Percentiles rank a stretch among this genome's conserved stretches.
Conservation (phyloP, 306 rosid genomes). For the cucumber (Cucumis sativus) region Cucumber_9930_V3 NC_026656.2:19000501-19001000, state of each 20-base stretch:
- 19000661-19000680: neutral
- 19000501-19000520: neutral
- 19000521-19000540: neutral
- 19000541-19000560: neutral
- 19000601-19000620: neutral
- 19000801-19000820: neutral
- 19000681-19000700: neutral
- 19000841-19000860: neutral
- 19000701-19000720: conserved; percentile 7
- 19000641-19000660: neutral
- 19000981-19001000: neutral
- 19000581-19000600: neutral
- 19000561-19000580: neutral
- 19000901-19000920: conserved; percentile 76
- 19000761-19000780: neutral
- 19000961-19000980: neutral
- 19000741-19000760: neutral
- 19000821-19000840: neutral
- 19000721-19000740: neutral
- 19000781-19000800: neutral
- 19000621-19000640: neutral
- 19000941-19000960: conserved; percentile 4
- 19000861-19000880: conserved; percentile 70
- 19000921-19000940: conserved; percentile 65
- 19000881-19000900: conserved; percentile 69